These are phyloP conservation scores for Dalbergia cochinchinensis DNA, from an alignment of 306 rosid genomes.

Conservation along the genomic window DNA sequence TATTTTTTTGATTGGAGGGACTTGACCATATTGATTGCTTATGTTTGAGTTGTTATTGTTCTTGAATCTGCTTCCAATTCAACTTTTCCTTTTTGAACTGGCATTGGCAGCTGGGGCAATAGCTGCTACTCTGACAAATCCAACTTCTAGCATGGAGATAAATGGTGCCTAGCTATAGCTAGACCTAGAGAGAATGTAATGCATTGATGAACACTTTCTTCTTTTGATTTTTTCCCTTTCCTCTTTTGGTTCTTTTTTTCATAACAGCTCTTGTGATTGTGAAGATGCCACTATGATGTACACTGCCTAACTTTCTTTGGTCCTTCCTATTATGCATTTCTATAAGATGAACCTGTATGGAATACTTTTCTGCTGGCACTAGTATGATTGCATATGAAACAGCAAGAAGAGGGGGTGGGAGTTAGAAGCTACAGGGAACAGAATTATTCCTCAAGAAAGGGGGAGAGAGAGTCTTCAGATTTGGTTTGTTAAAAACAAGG, in stretches of 20 bases:
- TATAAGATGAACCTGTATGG: conserved; percentile 26
- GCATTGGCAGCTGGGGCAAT: conserved; percentile 36
- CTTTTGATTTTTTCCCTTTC: conserved; percentile 41
- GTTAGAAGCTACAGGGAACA: conserved; percentile 49
- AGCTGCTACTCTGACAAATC: conserved; percentile 40
- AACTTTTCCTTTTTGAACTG: conserved; percentile 31
- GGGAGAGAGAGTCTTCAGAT: conserved; percentile 38
- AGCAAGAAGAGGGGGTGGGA: conserved; percentile 39
- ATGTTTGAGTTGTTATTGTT: background rate
- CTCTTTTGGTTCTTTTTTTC: conserved; percentile 22
- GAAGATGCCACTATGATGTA: conserved; percentile 47
- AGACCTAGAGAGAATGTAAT: conserved; percentile 45
- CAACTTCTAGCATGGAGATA: conserved; percentile 39
- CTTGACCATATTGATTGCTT: background rate
- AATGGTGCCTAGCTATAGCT: conserved; percentile 31
- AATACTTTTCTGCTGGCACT: conserved; percentile 20
- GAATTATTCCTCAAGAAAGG: conserved; percentile 52
- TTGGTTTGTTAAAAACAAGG: conserved; percentile 55
- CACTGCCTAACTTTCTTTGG: conserved; percentile 40
- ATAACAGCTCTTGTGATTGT: background rate
- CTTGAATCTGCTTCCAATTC: conserved; percentile 19
- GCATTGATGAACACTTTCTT: conserved; percentile 37
- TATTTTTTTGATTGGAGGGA: too few relatives aligned
- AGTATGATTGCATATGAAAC: conserved; percentile 45
- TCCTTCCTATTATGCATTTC: conserved; percentile 30